phyloP scores from a whole-genome alignment of 1,284 basidiomycete genomes.

The Irpex lacteus region DNA sequence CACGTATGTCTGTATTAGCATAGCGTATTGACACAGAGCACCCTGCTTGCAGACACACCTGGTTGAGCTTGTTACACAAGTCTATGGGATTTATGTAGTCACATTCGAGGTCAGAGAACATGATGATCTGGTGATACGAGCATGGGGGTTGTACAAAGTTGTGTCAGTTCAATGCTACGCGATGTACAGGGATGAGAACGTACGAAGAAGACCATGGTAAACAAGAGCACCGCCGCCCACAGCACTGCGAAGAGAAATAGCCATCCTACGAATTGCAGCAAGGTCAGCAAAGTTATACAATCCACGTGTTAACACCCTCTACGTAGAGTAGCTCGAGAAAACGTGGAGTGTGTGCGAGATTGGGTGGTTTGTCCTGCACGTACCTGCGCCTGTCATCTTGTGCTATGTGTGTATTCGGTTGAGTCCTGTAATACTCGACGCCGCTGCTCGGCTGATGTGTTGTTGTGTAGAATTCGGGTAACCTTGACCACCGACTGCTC shows the following conservation, averaged over 20 bases:
- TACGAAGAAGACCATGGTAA: slow-evolving; percentile 98
- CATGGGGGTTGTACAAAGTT: too few species aligned
- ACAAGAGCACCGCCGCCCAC: slow-evolving; percentile 88
- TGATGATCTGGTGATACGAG: slow-evolving; percentile 81
- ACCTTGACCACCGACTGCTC: too few species aligned
- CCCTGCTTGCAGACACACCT: slow-evolving; percentile 48
- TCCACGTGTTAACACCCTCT: too few species aligned
- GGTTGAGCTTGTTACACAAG: slow-evolving; percentile 99
- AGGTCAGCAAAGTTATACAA: not conserved
- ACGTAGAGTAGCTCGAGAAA: too few species aligned
- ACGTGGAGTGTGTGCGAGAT: too few species aligned
- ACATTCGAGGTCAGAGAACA: slow-evolving; percentile 98
- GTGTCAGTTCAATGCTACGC: too few species aligned
- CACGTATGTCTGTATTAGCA: not conserved
- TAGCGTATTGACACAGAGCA: too few species aligned
- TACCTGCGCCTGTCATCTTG: slow-evolving; percentile 15
- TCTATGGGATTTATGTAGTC: slow-evolving; percentile 99
- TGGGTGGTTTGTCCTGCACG: not conserved
- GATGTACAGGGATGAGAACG: slow-evolving; percentile 34
- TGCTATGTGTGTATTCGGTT: not conserved
- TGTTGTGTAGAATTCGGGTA: too few species aligned
- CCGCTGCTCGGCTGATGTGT: too few species aligned
- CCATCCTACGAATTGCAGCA: slow-evolving; percentile 62
- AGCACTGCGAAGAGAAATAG: slow-evolving; percentile 92
- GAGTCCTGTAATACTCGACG: not conserved